These are phyloP conservation scores for Rhamnella rubrinervis DNA, from an alignment of 331 rosid species.

Conservation along the genomic window DNA sequence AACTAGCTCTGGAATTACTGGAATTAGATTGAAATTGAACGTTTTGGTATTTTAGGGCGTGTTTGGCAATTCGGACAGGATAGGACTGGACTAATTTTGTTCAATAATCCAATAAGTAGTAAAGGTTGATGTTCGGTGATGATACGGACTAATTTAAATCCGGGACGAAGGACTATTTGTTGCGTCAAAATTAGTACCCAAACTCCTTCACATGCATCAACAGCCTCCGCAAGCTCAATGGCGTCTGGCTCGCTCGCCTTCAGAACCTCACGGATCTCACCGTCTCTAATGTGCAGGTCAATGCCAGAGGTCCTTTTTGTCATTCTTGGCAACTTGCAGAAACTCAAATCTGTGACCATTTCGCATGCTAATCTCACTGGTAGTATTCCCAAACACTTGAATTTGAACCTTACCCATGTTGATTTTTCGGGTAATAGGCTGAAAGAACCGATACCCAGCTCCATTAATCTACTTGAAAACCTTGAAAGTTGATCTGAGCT, in stretches of 20 bases:
- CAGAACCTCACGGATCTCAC: constrained; percentile 77
- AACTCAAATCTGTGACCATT: constrained; percentile 61
- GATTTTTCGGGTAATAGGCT: constrained; percentile 76
- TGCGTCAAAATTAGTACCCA: too few species aligned
- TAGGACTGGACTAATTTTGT: too few species aligned
- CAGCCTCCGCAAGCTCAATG: constrained; percentile 64
- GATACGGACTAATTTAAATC: too few species aligned
- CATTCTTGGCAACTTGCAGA: constrained; percentile 64
- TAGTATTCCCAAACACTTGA: constrained; percentile 55
- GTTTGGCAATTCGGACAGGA: too few species aligned
- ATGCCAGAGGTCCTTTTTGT: constrained; percentile 80
- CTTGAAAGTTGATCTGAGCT: constrained; percentile 62
- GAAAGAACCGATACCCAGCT: constrained; percentile 55
- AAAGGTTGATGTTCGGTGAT: too few species aligned
- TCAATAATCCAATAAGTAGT: too few species aligned
- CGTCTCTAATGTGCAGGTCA: constrained; percentile 45
- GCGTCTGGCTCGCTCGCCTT: constrained; percentile 84
- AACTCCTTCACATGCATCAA: constrained; percentile 58
- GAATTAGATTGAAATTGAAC: too few species aligned
- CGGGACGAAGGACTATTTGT: too few species aligned
- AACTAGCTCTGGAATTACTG: too few species aligned
- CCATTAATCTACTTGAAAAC: constrained; percentile 58
- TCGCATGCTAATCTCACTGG: constrained; percentile 82
- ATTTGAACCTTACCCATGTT: constrained; percentile 62
- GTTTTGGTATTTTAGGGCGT: too few species aligned